These are phyloP conservation scores for Drechmeria coniospora DNA, from an alignment of 2,329 filamentous ascomycete species.

Conservation along the genomic window DNA sequence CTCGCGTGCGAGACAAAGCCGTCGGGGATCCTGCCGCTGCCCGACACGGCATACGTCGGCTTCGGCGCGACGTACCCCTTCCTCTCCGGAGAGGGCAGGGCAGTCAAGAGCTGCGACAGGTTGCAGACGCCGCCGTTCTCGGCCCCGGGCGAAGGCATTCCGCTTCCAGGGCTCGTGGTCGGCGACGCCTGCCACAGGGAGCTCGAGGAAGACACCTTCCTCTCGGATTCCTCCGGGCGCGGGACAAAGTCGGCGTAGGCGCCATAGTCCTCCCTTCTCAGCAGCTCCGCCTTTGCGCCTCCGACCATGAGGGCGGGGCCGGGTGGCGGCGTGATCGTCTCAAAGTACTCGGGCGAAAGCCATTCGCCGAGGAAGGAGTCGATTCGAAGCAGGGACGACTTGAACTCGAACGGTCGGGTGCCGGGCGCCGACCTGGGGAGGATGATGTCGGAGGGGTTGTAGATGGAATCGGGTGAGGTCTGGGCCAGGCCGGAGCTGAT, in stretches of 20 bases:
- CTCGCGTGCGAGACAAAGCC: constrained; percentile 85
- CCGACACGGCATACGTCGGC: constrained; percentile 71
- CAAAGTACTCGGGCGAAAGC: constrained; percentile 86
- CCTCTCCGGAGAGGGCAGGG: constrained; percentile 16
- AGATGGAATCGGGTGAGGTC: constrained; percentile 16
- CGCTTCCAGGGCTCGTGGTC: constrained; percentile 9
- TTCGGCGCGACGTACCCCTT: constrained; percentile 57
- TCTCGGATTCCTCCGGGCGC: constrained; percentile 2
- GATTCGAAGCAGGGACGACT: constrained; percentile 55
- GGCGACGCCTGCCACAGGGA: constrained; percentile 20
- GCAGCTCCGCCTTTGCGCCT: constrained; percentile 71
- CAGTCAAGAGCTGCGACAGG: constrained; percentile 17
- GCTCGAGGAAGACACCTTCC: constrained; percentile 9
- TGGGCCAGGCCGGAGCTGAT: constrained; percentile 75
- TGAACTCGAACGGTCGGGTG: constrained; percentile 18
- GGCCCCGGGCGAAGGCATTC: constrained; percentile 7
- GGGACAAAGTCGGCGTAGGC: constrained; percentile 20
- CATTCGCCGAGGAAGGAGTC: constrained; percentile 94
- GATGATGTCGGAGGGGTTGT: constrained; percentile 18
- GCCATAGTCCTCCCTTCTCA: constrained; percentile 57
- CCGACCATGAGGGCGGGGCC: constrained; percentile 76
- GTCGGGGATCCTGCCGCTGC: constrained; percentile 64
- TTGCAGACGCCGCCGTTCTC: constrained; percentile 13
- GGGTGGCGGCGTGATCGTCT: constrained; percentile 79
- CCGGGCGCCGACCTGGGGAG: constrained; percentile 15